Evolutionary conservation across 805 yeast genomes (phyloP).

Genomic region (Spathaspora passalidarum): DNA sequence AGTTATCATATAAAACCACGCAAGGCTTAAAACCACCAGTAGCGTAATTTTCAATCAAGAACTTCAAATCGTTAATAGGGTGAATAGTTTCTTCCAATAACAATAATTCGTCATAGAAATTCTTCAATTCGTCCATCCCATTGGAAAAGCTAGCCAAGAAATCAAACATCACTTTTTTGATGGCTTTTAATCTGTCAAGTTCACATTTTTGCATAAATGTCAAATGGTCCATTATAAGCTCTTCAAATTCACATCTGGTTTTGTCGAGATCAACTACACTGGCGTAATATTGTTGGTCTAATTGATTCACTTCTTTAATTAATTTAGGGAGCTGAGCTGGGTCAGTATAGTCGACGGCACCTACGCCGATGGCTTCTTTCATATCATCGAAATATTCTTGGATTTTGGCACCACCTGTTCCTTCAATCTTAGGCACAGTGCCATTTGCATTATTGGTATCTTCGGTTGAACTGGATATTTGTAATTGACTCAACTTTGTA

Average conservation of each 20-base stretch:
- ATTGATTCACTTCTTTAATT: conserved; percentile 52
- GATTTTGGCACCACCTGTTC: conserved; percentile 11
- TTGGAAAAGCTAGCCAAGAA: conserved; percentile 65
- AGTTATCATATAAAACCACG: conserved; percentile 73
- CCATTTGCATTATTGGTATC: background rate
- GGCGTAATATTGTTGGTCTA: conserved; percentile 53
- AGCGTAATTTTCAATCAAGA: conserved; percentile 61
- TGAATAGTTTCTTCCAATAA: conserved; percentile 68
- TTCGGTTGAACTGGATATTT: background rate
- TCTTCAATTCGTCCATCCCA: conserved; percentile 54
- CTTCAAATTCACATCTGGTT: conserved; percentile 72
- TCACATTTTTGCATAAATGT: conserved; percentile 82
- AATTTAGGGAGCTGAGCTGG: conserved; percentile 51
- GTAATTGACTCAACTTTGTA: conserved; percentile 11
- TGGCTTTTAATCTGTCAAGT: conserved; percentile 68
- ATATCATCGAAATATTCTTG: conserved; percentile 40
- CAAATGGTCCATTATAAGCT: conserved; percentile 65
- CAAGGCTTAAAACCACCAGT: conserved; percentile 76
- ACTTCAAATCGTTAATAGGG: conserved; percentile 65
- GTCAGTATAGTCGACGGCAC: conserved; percentile 42
- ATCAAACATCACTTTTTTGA: conserved; percentile 73
- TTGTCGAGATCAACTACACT: conserved; percentile 60
- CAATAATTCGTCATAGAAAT: conserved; percentile 57
- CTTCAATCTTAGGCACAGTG: background rate
- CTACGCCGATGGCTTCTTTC: conserved; percentile 45